These are phyloP conservation scores for Mucor mucedo DNA, from an alignment of 371 early-diverging fungal genomes.

Conservation along the genomic window DNA sequence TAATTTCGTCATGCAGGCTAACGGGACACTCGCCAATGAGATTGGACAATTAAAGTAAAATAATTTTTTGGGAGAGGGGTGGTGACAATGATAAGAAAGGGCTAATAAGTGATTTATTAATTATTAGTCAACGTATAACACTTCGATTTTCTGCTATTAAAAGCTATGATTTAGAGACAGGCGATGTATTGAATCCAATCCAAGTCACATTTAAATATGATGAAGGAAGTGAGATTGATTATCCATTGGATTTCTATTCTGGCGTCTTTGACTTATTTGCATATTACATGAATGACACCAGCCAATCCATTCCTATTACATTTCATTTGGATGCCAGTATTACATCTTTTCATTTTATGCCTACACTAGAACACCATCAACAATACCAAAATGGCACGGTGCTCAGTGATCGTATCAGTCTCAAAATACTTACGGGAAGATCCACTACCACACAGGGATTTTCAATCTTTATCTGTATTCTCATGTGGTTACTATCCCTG, in stretches of 20 bases:
- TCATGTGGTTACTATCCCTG: slow-evolving; percentile 49
- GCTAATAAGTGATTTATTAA: background rate
- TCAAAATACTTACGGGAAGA: slow-evolving; percentile 38
- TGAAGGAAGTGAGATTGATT: slow-evolving; percentile 39
- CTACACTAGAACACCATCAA: slow-evolving; percentile 7
- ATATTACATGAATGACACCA: slow-evolving; percentile 23
- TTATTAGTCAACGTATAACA: slow-evolving; percentile 27
- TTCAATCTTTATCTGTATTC: slow-evolving; percentile 40
- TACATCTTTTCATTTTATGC: slow-evolving; percentile 37
- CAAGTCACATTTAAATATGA: slow-evolving; percentile 35
- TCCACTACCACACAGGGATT: slow-evolving; percentile 45
- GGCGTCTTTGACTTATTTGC: slow-evolving; percentile 37
- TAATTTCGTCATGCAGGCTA: slow-evolving; percentile 37
- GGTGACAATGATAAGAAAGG: background rate
- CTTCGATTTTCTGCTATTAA: slow-evolving; percentile 35
- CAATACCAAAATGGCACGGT: slow-evolving; percentile 10
- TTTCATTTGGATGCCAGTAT: slow-evolving; percentile 40
- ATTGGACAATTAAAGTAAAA: slow-evolving; percentile 37
- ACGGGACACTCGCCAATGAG: slow-evolving; percentile 34
- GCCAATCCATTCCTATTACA: slow-evolving; percentile 33
- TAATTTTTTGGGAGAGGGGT: no score
- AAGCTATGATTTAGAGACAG: slow-evolving; percentile 26
- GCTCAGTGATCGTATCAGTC: slow-evolving; percentile 23
- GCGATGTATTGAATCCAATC: slow-evolving; percentile 35
- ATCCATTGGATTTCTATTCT: slow-evolving; percentile 41